Evolutionary conservation across 495 filamentous ascomycete species (phyloP).

Genomic region (Hypoxylon fragiforme): DNA sequence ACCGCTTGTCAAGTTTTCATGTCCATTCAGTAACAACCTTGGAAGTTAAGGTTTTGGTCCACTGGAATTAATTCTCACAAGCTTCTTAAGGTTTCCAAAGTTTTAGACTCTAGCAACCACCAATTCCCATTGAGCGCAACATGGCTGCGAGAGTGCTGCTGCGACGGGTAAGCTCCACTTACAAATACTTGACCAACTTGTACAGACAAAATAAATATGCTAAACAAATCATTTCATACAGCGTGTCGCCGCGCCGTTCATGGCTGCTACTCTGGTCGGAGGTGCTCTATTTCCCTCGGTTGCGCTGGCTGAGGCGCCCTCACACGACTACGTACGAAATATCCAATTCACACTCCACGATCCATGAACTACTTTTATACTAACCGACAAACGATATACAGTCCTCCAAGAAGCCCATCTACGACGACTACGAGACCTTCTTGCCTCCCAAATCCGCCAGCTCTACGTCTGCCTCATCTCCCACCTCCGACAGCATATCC

Average conservation of each 20-base stretch:
- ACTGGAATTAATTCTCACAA: slow-evolving; percentile 16
- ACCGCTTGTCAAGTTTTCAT: too few species aligned
- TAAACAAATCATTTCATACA: slow-evolving; percentile 17
- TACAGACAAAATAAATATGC: slow-evolving; percentile 2
- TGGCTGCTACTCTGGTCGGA: slow-evolving; percentile 51
- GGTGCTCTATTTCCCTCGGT: slow-evolving; percentile 48
- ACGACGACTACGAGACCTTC: slow-evolving; percentile 66
- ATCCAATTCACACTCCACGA: not conserved
- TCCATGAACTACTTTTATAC: too few species aligned
- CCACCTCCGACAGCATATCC: slow-evolving; percentile 34
- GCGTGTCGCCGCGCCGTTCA: slow-evolving; percentile 52
- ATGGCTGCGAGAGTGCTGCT: slow-evolving; percentile 59
- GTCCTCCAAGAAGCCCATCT: slow-evolving; percentile 78
- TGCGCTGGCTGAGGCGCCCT: slow-evolving; percentile 50
- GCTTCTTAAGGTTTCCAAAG: too few species aligned
- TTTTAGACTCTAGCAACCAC: slow-evolving; percentile 9
- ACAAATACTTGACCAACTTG: not conserved
- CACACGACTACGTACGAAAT: slow-evolving; percentile 40
- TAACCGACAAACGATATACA: slow-evolving; percentile 36
- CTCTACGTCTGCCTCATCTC: slow-evolving; percentile 39
- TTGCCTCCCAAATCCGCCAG: slow-evolving; percentile 41
- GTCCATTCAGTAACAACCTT: too few species aligned
- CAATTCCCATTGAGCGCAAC: slow-evolving; percentile 47
- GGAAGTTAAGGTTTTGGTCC: not conserved
- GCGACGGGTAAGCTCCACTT: slow-evolving; percentile 44